Evolutionary conservation across 176 grass and related monocot species (phyloP), one percentile per base, ranked within the genome.

Genomic region (Poa annua): DNA sequence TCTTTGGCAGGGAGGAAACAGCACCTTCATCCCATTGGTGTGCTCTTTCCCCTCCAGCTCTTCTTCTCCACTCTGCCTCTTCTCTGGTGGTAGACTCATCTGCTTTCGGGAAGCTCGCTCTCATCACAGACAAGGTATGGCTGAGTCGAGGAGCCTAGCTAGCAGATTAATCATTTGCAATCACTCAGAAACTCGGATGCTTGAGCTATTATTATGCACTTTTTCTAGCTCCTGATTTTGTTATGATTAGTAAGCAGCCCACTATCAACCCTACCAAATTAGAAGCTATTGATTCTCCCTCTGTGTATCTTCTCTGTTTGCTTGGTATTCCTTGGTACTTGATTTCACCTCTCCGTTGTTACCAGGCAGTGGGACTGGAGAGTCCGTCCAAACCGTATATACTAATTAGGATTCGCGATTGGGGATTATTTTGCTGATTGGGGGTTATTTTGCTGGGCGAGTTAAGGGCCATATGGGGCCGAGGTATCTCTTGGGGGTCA

Each of bases 401-500:
- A n/a, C n/a, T n/a, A 44, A 44, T 44, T 44, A 44, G 41, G 22
- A 54, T 64, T 25, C 10, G 32, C 80, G 12, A 81, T 22, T 47
- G 65, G 22, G 13, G 55, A 32, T 84, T 64, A 66, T 48, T 76
- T 85, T 74, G 26, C 47, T 26, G 0, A 88, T 19, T 63, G 71
- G 22, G 16, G 62, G 32, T 86, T 65, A 53, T 54, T 83, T 83
- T 77, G 39, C 41, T 11, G 34, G 87, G 78, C 42, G 57, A 22
- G 7, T 68, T 89, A 33, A 26, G 36, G 54, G 71, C 64, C 29
- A 94, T 7, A 62, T 94, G 95, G 82, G 38, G 54, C 79, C 42
- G 84, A 91, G 66, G n/a, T 42, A 83, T 89, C 81, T 87, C 70
- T 20, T 85, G 20, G 60, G 86, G 77, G 54, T 80, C 42, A 76